phyloP scores from a whole-genome alignment of 306 rosid genomes.

The Quercus alba region DNA sequence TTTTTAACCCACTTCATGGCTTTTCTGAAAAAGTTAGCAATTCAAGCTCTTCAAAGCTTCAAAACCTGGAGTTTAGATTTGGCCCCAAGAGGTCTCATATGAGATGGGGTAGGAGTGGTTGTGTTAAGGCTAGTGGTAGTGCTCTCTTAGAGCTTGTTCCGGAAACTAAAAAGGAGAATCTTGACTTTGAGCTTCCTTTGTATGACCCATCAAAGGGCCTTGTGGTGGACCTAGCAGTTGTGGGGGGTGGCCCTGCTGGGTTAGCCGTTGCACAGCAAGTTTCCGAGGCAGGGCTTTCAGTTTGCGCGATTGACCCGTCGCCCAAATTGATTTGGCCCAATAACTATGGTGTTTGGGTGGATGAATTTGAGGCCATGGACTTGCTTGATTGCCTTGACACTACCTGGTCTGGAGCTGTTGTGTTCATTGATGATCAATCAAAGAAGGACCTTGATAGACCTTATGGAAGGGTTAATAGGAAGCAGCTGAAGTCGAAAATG shows the following conservation, averaged over 20 bases:
- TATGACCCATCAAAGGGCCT: slow-evolving; percentile 71
- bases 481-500: slow-evolving; percentile 88
- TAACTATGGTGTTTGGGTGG: slow-evolving; percentile 99
- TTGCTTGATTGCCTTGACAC: slow-evolving; percentile 94
- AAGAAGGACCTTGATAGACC: slow-evolving; percentile 78
- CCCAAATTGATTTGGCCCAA: slow-evolving; percentile 97
- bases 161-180: slow-evolving; percentile 79
- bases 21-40: slow-evolving; percentile 60
- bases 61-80: slow-evolving; percentile 57
- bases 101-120: slow-evolving; percentile 43
- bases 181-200: slow-evolving; percentile 89
- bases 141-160: slow-evolving; percentile 95
- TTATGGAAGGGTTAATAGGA: slow-evolving; percentile 95
- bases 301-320: slow-evolving; percentile 82
- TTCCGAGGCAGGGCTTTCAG: slow-evolving; percentile 91
- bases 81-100: slow-evolving; percentile 43
- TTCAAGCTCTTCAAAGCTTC: slow-evolving; percentile 44
- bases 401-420: slow-evolving; percentile 96
- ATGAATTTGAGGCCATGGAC: slow-evolving; percentile 96
- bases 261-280: slow-evolving; percentile 98
- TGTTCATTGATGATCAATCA: slow-evolving; percentile 53
- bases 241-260: slow-evolving; percentile 98
- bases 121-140: slow-evolving; percentile 52
- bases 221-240: slow-evolving; percentile 89
- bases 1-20: slow-evolving; percentile 76